Base-by-base conservation (phyloP, 2,329 filamentous ascomycete species). In the Diaporthe vaccinii region DNA sequence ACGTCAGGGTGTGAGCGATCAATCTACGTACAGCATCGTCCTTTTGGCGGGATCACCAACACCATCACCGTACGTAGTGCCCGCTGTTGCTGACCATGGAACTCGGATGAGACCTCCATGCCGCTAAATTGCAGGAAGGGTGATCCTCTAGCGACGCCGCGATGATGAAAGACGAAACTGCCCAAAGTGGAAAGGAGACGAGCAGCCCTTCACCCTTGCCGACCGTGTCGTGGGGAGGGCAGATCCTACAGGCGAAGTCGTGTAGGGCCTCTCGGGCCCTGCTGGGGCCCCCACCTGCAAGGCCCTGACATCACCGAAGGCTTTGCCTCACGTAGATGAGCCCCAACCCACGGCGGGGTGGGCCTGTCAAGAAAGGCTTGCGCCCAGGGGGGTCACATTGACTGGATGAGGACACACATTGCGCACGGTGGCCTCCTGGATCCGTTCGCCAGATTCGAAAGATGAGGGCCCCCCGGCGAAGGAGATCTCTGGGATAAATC, bases 251-350 rank as follows among this genome's bases (percentile, higher is more conserved):
- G 46, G 62, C 61, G 25, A 28, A 31, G 44, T 36, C 28, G 12
- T 49, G 61, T 51, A 67, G 44, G 44, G 25, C 62, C 58, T 10
- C 10, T 6, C 41, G 12, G 44, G 14, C n/a, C 36, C 44, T 49
- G 20, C 61, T 44, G 28, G 25, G 10, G 25, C 62, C 62, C 62
- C 65, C 46, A 69, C 65, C 65, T 55, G 65, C 72, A 57, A 22
- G 62, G 41, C 67, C 73, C 59, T 74, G 73, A 75, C 74, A 75
- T 73, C 74, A 72, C 46, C 69, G 61, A 71, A 58, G 51, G 58
- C 61, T 41, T 55, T 72, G 74, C 74, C 61, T 73, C 74, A 73
- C 25, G 17, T 68, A 49, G 39, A 75, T 55, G 65, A 46, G 46
- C 57, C 61, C 62, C 62, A 46, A 59, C 65, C 65, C 65, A 69